Evolutionary conservation across 345 rosid genomes (phyloP), one percentile per base, ranked within the genome.

Genomic region (Stellera chamaejasme): DNA sequence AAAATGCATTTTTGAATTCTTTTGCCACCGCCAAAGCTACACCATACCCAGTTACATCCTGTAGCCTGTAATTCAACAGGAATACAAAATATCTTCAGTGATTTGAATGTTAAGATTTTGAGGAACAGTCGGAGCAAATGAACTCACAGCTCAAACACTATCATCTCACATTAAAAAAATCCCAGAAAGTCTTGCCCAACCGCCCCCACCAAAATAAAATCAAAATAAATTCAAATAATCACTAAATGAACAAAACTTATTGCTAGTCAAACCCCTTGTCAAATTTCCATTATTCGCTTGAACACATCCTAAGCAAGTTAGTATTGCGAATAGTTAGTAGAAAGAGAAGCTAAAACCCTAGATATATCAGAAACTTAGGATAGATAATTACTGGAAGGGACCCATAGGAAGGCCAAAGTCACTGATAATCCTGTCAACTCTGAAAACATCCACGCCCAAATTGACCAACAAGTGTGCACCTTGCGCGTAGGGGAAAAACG

Each of bases 321-420:
- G 7, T 32, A 19, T 19, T 5, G 39, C 13, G 23, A 15, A 49
- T 48, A 8, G 5, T 10, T 16, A 46, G 52, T 41, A 42, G 11
- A 16, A 70, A 45, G 39, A 32, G 9, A 32, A 32, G 39, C 9
- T 8, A 32, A 32, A 32, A 8, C 39, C 9, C 39, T 5, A 32
- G 39, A 3, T 8, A 32, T 32, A 5, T 32, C 39, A 32, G 9
- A 61, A 64, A 8, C 39, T 7, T 64, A 64, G 73, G 63, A 48
- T 49, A 73, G 81, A 71, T 44, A 27, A 59, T 87, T 84, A 93
- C 99, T 75, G 86, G 80, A 89, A 87, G 68, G 99, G 99, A 44
- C 99, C 99, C 23, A 89, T 69, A 6, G 99, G 97, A 60, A 93
- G 66, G 79, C 99, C 99, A 43, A 93, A 93, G 66, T 79, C 75